Evolutionary conservation across 139 green algal genomes (phyloP), one percentile per base, ranked within the genome.

Genomic region (Asterochloris sp.): DNA sequence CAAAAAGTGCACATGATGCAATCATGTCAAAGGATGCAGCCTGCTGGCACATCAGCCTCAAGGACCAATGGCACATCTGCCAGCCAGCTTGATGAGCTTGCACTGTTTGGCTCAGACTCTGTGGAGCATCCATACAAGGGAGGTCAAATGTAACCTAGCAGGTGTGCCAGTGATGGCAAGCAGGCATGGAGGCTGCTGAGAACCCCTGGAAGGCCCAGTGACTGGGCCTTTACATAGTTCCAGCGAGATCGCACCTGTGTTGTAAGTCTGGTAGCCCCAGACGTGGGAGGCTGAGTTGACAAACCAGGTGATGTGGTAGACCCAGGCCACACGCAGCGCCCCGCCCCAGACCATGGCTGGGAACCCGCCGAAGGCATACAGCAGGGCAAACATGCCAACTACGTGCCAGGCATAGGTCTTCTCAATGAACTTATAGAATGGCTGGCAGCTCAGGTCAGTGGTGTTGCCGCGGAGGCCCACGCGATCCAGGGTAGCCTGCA

Each of bases 301-400:
- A 76, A 97, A 95, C 97, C 97, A 99, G 29, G 97, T 99, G 89
- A 99, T 96, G 92, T 99, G 97, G 80, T 96, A 99, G 69, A 99
- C 97, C 93, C 94, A 99, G 24, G 91, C 86, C 29, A 92, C 88
- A 19, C 97, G 91, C 80, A 99, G 85, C 13, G 92, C 92, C 38
- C 97, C 95, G 24, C 94, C 97, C 97, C 97, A 99, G 11, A 99
- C 90, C 28, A 99, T 67, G 0, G 89, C 95, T 0, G 94, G 92
- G 38, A 98, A 86, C 60, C 96, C 97, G 63, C 96, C 97, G 16
- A 98, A 75, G 0, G 89, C 88, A 85, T 91, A 99, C 29, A 99
- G 89, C 21, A 85, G 86, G 13, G 78, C 90, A 64, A 97, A 92
- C 88, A 92, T 91, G 16, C 83, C 93, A 13, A 94, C 88, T 23